These are phyloP conservation scores for Mortierella sp. DNA, from an alignment of 371 early-diverging fungal genomes.

Conservation along the genomic window DNA sequence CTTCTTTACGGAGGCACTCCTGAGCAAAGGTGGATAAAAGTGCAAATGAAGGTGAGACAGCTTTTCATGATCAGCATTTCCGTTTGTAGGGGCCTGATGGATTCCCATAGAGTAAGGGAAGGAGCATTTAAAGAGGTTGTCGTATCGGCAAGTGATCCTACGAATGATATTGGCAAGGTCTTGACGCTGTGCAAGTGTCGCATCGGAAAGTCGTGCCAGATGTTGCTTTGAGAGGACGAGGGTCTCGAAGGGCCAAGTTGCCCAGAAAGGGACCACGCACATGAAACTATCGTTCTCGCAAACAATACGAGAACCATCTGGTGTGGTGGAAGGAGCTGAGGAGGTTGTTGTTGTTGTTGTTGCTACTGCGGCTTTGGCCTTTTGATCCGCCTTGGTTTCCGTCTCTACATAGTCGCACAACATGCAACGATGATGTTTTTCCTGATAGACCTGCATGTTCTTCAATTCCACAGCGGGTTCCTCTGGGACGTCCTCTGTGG, in stretches of 20 bases:
- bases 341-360: constrained; percentile 3
- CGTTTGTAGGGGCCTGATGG: constrained; percentile 81
- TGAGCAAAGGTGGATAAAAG: constrained; percentile 94
- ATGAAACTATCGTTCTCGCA: constrained; percentile 84
- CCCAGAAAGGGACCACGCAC: constrained; percentile 94
- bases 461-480: constrained; percentile 80
- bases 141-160: constrained; percentile 86
- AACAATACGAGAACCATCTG: constrained; percentile 77
- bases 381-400: constrained; percentile 60
- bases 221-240: constrained; percentile 85
- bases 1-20: constrained; percentile 91
- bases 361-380: constrained; percentile 2
- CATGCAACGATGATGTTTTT: constrained; percentile 70
- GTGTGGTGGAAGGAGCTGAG: constrained; percentile 33
- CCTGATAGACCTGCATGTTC: constrained; percentile 67
- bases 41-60: constrained; percentile 90
- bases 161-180: constrained; percentile 84
- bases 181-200: constrained; percentile 59
- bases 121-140: constrained; percentile 90
- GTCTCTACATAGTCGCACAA: constrained; percentile 84
- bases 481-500: constrained; percentile 84
- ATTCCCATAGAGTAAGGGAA: constrained; percentile 98
- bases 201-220: constrained; percentile 65
- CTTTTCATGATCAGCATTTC: constrained; percentile 57
- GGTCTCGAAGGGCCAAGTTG: constrained; percentile 96